These are phyloP conservation scores for Lasiodiplodia citricola DNA, from an alignment of 2,329 filamentous ascomycete genomes.

Conservation along the genomic window DNA sequence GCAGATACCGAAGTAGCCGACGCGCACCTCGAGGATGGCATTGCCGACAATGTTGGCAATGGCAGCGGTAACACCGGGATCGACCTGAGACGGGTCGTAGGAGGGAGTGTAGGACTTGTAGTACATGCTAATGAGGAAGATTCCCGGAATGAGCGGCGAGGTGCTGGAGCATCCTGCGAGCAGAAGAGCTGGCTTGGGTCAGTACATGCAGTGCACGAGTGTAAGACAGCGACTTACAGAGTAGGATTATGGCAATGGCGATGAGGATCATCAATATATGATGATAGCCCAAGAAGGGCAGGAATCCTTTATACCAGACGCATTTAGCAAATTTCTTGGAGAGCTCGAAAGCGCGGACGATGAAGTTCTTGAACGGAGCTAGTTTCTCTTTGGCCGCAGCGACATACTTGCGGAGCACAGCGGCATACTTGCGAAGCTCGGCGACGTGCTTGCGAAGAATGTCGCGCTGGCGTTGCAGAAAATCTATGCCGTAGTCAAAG, in stretches of 20 bases:
- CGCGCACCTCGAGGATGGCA: slow-evolving; percentile 84
- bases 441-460: not conserved
- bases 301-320: slow-evolving; percentile 51
- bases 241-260: slow-evolving; percentile 87
- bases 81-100: slow-evolving; percentile 85
- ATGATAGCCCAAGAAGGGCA: slow-evolving; percentile 70
- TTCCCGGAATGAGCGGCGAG: slow-evolving; percentile 90
- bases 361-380: not conserved
- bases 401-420: not conserved
- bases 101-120: slow-evolving; percentile 84
- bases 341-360: not conserved
- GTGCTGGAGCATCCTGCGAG: slow-evolving; percentile 96
- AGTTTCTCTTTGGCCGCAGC: not conserved
- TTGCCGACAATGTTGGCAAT: slow-evolving; percentile 89
- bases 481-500: slow-evolving; percentile 2
- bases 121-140: slow-evolving; percentile 98
- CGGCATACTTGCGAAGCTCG: not conserved
- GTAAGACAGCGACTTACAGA: slow-evolving; percentile 69
- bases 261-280: slow-evolving; percentile 98
- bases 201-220: not conserved
- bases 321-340: not conserved
- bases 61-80: slow-evolving; percentile 83
- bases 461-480: not conserved
- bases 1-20: slow-evolving; percentile 98
- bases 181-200: slow-evolving; percentile 70